Evolutionary conservation across 768 basidiomycete species (phyloP), one percentile per base, ranked within the genome.

Genomic region (Mycena sanguinolenta): DNA sequence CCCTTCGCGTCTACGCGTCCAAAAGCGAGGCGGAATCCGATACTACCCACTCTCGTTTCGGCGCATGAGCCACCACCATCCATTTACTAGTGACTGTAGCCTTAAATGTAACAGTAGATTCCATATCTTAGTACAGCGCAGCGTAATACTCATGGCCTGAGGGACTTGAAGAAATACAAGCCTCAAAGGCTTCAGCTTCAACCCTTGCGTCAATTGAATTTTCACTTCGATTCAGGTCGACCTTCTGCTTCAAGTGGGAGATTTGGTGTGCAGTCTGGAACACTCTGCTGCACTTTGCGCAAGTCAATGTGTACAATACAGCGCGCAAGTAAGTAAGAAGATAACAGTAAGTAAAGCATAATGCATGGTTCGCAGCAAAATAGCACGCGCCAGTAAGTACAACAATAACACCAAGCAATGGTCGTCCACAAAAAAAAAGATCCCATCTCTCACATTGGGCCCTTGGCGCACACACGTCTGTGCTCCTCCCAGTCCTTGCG

Each of bases 401-500:
- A 14, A 39, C 3, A 4, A 17, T 39, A 66, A 23, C 32, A 25
- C 42, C 42, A 46, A 46, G 44, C 7, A 6, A 46, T n/a, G n/a
- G 16, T n/a, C n/a, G 21, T 16, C 44, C 19, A n/a, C 53, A 14
- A 39, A 5, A 39, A 17, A 14, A 39, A 39, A 14, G 36, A 38
- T 14, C 36, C 36, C n/a, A n/a, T n/a, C n/a, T 34, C 23, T 58
- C 57, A 61, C 30, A 62, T 6, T 38, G 34, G 55, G 30, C 65
- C 72, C 73, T 79, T 81, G 21, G 73, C 77, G 75, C 92, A 94
- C 63, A 93, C 91, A 66, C 92, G 84, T 67, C 87, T 85, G 79
- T 94, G 92, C 78, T 94, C 92, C 27, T 90, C 89, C 92, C 92
- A 94, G 72, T 94, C 92, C 76, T 87, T 88, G 77, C 84, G 86